Evolutionary conservation across 148 eudicot species (phyloP).

Genomic region (Vaccinium myrtillus): DNA sequence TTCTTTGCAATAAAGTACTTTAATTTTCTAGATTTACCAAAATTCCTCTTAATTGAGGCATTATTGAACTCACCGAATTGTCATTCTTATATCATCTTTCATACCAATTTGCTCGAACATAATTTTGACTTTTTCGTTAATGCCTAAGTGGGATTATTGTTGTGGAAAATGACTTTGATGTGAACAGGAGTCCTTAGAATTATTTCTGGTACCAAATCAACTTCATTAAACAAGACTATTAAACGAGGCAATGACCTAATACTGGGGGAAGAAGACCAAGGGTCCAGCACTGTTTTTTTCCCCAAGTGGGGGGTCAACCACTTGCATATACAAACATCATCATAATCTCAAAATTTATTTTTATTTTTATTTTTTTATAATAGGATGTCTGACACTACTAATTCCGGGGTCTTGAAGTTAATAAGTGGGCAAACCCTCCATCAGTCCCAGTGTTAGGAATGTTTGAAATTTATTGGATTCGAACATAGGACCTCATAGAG

Average conservation of each 20-base stretch:
- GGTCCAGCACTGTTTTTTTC: background rate
- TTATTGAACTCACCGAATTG: background rate
- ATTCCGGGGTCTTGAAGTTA: too few species aligned
- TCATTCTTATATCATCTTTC: background rate
- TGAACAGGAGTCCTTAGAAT: background rate
- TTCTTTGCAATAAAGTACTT: too few species aligned
- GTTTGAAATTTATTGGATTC: too few species aligned
- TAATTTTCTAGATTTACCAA: background rate
- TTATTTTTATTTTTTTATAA: too few species aligned
- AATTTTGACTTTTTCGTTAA: background rate
- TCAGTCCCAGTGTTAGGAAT: too few species aligned
- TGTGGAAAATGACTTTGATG: background rate
- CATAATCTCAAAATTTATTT: background rate
- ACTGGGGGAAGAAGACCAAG: background rate
- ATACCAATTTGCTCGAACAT: background rate
- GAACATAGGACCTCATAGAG: too few species aligned
- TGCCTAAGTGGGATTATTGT: background rate
- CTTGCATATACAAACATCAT: background rate
- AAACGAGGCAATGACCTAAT: background rate
- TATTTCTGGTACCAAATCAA: slow-evolving; percentile 7
- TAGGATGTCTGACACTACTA: too few species aligned
- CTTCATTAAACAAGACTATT: background rate
- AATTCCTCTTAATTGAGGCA: background rate
- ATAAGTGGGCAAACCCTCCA: too few species aligned
- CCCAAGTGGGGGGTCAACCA: background rate